A percentile compares a stretch with the other conserved stretches of the same genome.
phyloP scores from a whole-genome alignment of 306 rosid species.

The Fragaria vesca region DNA sequence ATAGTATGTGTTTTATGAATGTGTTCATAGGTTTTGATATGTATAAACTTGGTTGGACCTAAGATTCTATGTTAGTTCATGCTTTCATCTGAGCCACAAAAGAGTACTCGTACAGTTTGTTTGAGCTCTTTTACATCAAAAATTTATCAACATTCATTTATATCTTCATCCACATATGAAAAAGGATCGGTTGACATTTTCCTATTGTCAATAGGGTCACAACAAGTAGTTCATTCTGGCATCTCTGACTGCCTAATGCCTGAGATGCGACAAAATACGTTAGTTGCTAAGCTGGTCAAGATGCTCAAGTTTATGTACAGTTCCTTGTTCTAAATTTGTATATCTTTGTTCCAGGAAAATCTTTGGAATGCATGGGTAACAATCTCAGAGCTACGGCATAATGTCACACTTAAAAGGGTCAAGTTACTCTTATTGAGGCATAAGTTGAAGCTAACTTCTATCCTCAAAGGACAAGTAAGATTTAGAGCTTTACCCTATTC shows the following conservation, averaged over 20 bases:
- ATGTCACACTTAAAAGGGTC: slow-evolving; percentile 94
- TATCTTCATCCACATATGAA: not conserved
- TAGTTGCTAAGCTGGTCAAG: slow-evolving; percentile 1
- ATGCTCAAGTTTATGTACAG: slow-evolving; percentile 23
- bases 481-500: slow-evolving; percentile 35
- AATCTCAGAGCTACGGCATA: slow-evolving; percentile 90
- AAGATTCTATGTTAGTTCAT: not conserved
- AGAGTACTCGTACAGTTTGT: not conserved
- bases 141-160: not conserved
- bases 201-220: not conserved
- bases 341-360: slow-evolving; percentile 58
- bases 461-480: slow-evolving; percentile 92
- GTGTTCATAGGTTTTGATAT: not conserved
- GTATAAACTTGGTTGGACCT: not conserved
- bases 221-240: not conserved
- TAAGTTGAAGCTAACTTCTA: slow-evolving; percentile 88
- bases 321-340: slow-evolving; percentile 34
- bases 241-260: slow-evolving; percentile 6
- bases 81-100: not conserved
- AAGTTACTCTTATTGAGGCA: slow-evolving; percentile 87
- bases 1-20: not conserved
- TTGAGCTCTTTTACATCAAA: slow-evolving; percentile 3
- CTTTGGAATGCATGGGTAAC: slow-evolving; percentile 99
- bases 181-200: not conserved
- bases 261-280: slow-evolving; percentile 12